Conservation (phyloP, 176 grass and related monocot species). For the maize (Zea mays) region Zm-B73-REFERENCE-NAM-5.0 NC_050103.1:122696001-122696500, state of each 20-base stretch:
- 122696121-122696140: constrained; percentile 55
- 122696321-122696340: background rate
- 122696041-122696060: constrained; percentile 54
- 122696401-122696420: too few species aligned
- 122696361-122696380: too few species aligned
- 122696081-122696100: constrained; percentile 79
- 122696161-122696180: background rate
- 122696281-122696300: background rate
- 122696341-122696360: background rate
- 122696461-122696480: too few species aligned
- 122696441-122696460: too few species aligned
- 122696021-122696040: constrained; percentile 56
- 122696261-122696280: background rate
- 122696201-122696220: background rate
- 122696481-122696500: too few species aligned
- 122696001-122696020: constrained; percentile 71
- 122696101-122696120: constrained; percentile 76
- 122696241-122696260: background rate
- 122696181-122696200: constrained; percentile 21
- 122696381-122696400: too few species aligned
- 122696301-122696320: background rate
- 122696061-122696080: constrained; percentile 74
- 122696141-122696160: background rate
- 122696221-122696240: background rate
- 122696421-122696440: too few species aligned